Conservation (phyloP, 1,139 yeast genomes). For the Nakaseomyces sp. region DNA sequence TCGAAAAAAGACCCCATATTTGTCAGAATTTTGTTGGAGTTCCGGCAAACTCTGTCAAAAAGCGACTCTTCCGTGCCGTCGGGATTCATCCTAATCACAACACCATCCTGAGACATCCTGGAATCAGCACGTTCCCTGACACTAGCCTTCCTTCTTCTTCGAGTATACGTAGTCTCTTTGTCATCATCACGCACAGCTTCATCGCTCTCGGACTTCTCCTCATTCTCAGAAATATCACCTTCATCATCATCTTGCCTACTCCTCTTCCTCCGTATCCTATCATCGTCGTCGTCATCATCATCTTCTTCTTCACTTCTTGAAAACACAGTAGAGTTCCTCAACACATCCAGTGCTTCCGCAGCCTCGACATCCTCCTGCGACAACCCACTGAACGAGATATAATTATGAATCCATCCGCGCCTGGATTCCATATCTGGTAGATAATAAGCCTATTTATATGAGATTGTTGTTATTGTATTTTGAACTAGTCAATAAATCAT, state of each 20-base stretch:
- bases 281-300: constrained; percentile 7
- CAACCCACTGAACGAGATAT: constrained; percentile 7
- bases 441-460: no score
- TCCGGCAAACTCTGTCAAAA: constrained; percentile 17
- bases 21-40: constrained; percentile 9
- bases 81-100: neutral
- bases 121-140: neutral
- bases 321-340: constrained; percentile 19
- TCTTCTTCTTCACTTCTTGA: constrained; percentile 9
- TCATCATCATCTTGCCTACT: neutral
- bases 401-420: constrained; percentile 6
- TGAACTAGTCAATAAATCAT: neutral
- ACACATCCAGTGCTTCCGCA: constrained; percentile 26
- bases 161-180: constrained; percentile 2
- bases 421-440: constrained; percentile 5
- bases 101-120: neutral
- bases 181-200: neutral
- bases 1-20: constrained; percentile 5
- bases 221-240: neutral
- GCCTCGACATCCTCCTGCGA: constrained; percentile 25
- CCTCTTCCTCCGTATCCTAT: constrained; percentile 7
- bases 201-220: neutral
- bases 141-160: constrained; percentile 2
- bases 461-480: neutral
- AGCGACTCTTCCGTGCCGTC: constrained; percentile 6